Percentiles rank a stretch among this genome's conserved stretches.
Evolutionary conservation across 768 basidiomycete genomes (phyloP).

Genomic region (Amanita jacksonii): DNA sequence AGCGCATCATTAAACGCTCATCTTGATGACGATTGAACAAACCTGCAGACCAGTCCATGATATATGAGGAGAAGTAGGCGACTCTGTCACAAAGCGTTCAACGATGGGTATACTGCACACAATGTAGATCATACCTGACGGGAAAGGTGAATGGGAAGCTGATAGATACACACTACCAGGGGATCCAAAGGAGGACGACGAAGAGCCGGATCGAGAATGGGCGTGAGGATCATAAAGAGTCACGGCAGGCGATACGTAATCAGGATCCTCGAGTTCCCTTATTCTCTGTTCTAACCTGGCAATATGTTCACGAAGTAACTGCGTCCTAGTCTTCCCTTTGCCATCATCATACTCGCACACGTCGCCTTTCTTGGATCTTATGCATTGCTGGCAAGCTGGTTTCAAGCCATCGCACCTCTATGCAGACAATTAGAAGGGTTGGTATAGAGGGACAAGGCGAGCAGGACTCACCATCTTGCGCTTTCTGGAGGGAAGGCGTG

Average conservation of each 20-base stretch:
- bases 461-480: slow-evolving; percentile 53
- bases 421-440: slow-evolving; percentile 5
- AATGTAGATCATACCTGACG: slow-evolving; percentile 39
- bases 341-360: slow-evolving; percentile 79
- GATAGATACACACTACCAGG: slow-evolving; percentile 42
- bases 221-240: slow-evolving; percentile 61
- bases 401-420: slow-evolving; percentile 74
- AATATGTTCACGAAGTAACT: slow-evolving; percentile 71
- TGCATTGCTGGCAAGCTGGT: slow-evolving; percentile 73
- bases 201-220: slow-evolving; percentile 42
- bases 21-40: background rate
- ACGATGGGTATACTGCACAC: too few species aligned
- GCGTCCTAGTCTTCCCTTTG: slow-evolving; percentile 75
- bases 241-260: slow-evolving; percentile 59
- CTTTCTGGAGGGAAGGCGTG: slow-evolving; percentile 33
- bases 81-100: background rate
- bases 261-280: slow-evolving; percentile 67
- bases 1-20: background rate
- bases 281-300: slow-evolving; percentile 62
- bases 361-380: slow-evolving; percentile 67
- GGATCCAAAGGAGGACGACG: slow-evolving; percentile 45
- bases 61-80: slow-evolving; percentile 34
- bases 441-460: slow-evolving; percentile 3
- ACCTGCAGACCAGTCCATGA: slow-evolving; percentile 30
- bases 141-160: slow-evolving; percentile 50